Conservation (phyloP, 208 protist genomes). For the Leptomonas pyrrhocoris region DNA sequence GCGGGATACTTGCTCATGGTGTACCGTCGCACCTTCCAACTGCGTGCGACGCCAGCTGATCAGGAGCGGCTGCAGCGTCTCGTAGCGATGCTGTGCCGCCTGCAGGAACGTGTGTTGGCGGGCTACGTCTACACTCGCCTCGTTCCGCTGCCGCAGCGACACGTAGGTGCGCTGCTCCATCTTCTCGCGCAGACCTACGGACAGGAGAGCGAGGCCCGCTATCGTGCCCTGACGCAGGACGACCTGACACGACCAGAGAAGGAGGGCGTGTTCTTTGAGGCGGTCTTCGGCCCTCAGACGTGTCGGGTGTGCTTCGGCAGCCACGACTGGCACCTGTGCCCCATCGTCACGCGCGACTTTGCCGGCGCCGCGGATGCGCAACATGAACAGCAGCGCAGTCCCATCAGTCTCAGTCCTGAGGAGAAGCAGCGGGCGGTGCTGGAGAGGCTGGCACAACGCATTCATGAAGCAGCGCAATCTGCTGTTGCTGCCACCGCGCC, state of each 20-base stretch:
- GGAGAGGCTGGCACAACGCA: conserved; percentile 46
- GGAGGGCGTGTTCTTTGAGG: conserved; percentile 59
- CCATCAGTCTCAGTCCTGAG: conserved; percentile 70
- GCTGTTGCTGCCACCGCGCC: neutral
- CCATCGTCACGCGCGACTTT: conserved; percentile 88
- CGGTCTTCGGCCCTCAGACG: conserved; percentile 64
- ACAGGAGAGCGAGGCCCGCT: conserved; percentile 41
- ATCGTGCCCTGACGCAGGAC: conserved; percentile 30
- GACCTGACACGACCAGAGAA: conserved; percentile 22
- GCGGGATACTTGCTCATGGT: conserved; percentile 84
- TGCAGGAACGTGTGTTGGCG: conserved; percentile 83
- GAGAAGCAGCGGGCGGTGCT: conserved; percentile 78
- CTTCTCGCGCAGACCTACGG: conserved; percentile 31
- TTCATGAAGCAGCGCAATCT: conserved; percentile 31
- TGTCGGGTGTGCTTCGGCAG: conserved; percentile 82
- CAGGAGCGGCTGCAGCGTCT: conserved; percentile 65
- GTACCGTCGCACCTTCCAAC: conserved; percentile 76
- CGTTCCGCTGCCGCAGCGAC: conserved; percentile 45
- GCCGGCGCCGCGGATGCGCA: neutral
- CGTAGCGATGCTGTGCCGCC: conserved; percentile 51
- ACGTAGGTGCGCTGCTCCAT: conserved; percentile 5
- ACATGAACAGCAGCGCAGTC: conserved; percentile 15
- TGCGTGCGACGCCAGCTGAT: conserved; percentile 78
- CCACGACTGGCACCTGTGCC: conserved; percentile 74
- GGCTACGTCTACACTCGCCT: conserved; percentile 82